phyloP scores from a whole-genome alignment of 306 rosid species.

The Casuarina glauca region DNA sequence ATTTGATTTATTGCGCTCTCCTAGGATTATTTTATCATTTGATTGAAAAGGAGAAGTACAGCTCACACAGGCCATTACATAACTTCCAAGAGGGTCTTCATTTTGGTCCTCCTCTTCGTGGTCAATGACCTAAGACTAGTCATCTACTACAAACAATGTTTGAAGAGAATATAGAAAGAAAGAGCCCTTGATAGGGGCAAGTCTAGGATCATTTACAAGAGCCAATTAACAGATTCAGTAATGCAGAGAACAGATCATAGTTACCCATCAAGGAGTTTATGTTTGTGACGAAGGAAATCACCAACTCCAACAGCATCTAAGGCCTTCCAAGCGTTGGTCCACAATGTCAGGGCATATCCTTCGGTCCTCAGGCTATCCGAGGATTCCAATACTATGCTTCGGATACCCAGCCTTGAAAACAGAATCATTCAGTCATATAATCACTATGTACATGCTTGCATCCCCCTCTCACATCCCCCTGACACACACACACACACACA shows the following conservation, averaged over 20 bases:
- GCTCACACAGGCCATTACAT: background rate
- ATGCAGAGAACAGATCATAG: background rate
- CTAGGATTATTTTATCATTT: background rate
- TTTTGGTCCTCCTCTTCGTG: too few species aligned
- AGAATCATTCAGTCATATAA: background rate
- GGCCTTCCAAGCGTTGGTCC: constrained; percentile 83
- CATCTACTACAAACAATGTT: too few species aligned
- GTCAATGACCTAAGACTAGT: too few species aligned
- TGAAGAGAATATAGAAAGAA: too few species aligned
- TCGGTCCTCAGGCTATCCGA: constrained; percentile 52
- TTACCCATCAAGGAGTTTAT: constrained; percentile 48
- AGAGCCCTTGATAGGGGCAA: too few species aligned
- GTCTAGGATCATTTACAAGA: too few species aligned
- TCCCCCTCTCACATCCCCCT: too few species aligned
- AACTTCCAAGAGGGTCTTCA: background rate
- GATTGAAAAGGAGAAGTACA: background rate
- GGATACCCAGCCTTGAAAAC: constrained; percentile 47
- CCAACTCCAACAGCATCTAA: constrained; percentile 69
- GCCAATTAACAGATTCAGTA: background rate
- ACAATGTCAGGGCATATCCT: constrained; percentile 59
- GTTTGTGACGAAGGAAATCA: constrained; percentile 51
- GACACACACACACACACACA: background rate
- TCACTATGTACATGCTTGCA: background rate
- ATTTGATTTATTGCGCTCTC: too few species aligned
- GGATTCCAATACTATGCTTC: constrained; percentile 72